Percentiles rank a stretch among this genome's conserved stretches.
These are phyloP conservation scores for Penicillium psychrosexuale DNA, from an alignment of 2,329 filamentous ascomycete species.

Conservation along the genomic window DNA sequence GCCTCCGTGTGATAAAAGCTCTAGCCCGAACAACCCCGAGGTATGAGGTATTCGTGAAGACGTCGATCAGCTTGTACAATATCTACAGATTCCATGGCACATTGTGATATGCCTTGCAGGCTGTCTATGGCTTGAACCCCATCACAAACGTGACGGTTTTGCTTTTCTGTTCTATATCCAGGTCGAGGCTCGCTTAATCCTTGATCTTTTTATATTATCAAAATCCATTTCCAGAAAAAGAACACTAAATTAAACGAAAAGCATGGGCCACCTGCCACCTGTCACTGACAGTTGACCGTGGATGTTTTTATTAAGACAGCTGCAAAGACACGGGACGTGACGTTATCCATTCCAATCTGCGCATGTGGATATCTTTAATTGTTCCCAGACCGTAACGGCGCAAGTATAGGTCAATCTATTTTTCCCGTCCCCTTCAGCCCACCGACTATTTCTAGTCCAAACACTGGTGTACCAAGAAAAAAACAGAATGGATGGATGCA, in stretches of 20 bases:
- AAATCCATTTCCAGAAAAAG: not conserved
- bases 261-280: slow-evolving; percentile 26
- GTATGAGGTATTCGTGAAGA: not conserved
- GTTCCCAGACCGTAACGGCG: not conserved
- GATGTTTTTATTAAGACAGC: slow-evolving; percentile 2
- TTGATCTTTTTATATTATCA: not conserved
- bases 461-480: slow-evolving; percentile 12
- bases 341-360: not conserved
- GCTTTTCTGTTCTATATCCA: not conserved
- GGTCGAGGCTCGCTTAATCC: not conserved
- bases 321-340: slow-evolving; percentile 9
- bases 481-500: not conserved
- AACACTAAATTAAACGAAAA: not conserved
- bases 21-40: slow-evolving; percentile 7
- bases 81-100: too few species aligned
- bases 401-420: slow-evolving; percentile 16
- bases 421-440: slow-evolving; percentile 11
- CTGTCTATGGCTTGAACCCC: not conserved
- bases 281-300: slow-evolving; percentile 18
- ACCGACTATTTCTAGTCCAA: slow-evolving; percentile 17
- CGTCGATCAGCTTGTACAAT: too few species aligned
- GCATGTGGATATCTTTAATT: not conserved
- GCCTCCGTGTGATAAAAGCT: slow-evolving; percentile 5
- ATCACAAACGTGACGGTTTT: not conserved
- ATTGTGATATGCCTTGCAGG: not conserved